Evolutionary conservation across 2,329 filamentous ascomycete genomes (phyloP).

Genomic region (Chaetomium strumarium): DNA sequence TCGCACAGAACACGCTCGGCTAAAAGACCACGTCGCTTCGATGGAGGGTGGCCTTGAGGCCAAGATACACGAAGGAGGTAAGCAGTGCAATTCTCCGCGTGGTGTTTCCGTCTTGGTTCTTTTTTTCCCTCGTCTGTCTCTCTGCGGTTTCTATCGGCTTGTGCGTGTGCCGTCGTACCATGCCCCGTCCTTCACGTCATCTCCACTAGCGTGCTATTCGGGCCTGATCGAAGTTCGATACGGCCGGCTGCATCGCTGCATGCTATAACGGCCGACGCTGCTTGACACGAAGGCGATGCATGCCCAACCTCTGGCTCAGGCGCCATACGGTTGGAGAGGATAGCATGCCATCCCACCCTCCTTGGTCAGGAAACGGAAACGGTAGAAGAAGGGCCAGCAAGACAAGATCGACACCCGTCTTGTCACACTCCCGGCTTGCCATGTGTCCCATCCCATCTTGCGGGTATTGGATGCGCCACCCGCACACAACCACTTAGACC

Average conservation of each 20-base stretch:
- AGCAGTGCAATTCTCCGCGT: slow-evolving; percentile 36
- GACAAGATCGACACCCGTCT: slow-evolving; percentile 6
- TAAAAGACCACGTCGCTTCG: slow-evolving; percentile 80
- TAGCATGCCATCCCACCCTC: not conserved
- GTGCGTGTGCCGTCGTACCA: slow-evolving; percentile 4
- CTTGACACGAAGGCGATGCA: not conserved
- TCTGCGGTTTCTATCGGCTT: slow-evolving; percentile 28
- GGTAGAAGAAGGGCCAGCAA: not conserved
- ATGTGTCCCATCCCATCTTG: not conserved
- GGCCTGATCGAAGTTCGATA: slow-evolving; percentile 11
- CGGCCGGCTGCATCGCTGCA: slow-evolving; percentile 14
- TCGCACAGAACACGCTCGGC: slow-evolving; percentile 73
- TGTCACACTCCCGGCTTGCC: slow-evolving; percentile 6
- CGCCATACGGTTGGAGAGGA: not conserved
- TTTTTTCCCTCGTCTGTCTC: not conserved
- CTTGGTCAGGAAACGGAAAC: not conserved
- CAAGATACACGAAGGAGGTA: slow-evolving; percentile 87
- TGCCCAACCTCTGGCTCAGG: not conserved
- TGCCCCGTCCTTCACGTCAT: slow-evolving; percentile 3
- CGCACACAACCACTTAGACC: slow-evolving; percentile 3
- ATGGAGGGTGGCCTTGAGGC: slow-evolving; percentile 92
- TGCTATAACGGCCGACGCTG: not conserved
- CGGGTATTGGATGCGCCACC: not conserved
- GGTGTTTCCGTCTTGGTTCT: slow-evolving; percentile 7
- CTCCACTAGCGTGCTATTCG: not conserved